Conservation (phyloP, 2,329 filamentous ascomycete species). For the Chalara sp. region DNA sequence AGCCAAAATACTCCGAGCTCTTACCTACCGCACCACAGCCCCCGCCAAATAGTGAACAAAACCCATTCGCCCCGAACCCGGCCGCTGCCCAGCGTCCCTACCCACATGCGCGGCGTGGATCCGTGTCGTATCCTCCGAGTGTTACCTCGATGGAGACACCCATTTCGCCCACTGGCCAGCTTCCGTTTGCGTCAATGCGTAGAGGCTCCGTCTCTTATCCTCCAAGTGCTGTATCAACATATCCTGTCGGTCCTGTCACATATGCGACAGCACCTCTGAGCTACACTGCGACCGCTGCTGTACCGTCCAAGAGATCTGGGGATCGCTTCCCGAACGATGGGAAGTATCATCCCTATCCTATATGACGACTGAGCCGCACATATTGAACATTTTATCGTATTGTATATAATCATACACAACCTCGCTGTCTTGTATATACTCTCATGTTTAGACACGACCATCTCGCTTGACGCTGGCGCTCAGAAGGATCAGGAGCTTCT, state of each 20-base stretch:
- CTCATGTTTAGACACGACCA: too few species aligned
- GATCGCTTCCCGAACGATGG: slow-evolving; percentile 16
- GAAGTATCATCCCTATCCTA: slow-evolving; percentile 18
- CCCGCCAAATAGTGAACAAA: slow-evolving; percentile 12
- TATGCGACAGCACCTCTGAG: slow-evolving; percentile 6
- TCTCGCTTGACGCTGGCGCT: too few species aligned
- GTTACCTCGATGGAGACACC: neutral
- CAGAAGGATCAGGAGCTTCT: too few species aligned
- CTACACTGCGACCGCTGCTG: slow-evolving; percentile 6
- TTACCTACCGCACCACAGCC: slow-evolving; percentile 10
- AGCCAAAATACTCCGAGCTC: neutral
- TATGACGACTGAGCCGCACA: neutral
- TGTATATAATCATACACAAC: too few species aligned
- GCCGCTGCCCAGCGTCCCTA: neutral
- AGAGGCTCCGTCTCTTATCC: slow-evolving; percentile 3
- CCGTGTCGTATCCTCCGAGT: slow-evolving; percentile 3
- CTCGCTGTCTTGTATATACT: too few species aligned
- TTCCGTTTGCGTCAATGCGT: neutral
- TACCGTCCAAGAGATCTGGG: slow-evolving; percentile 1
- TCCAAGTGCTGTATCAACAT: neutral
- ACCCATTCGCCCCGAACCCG: slow-evolving; percentile 14
- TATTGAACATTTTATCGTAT: too few species aligned
- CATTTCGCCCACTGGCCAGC: neutral
- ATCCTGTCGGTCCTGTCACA: neutral
- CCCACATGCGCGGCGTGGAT: neutral